Base-by-base conservation (phyloP, 257 asterid species). In the Solanum sejunctum region DNA sequence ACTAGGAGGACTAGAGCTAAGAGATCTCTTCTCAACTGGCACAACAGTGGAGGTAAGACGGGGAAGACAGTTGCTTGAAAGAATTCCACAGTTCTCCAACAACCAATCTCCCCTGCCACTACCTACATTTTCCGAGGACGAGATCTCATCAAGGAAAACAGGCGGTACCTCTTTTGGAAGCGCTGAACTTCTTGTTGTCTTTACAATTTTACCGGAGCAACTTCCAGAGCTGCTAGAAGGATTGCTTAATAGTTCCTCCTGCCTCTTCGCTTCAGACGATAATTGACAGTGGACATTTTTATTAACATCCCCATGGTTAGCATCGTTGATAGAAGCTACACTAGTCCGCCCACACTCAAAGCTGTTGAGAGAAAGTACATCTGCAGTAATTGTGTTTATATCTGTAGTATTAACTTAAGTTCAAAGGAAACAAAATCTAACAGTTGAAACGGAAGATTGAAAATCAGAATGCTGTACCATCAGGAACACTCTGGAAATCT, bases 401-500 rank as follows among this genome's bases (percentile, higher is more conserved):
- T 72, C 21, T 72, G 18, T 6, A 45, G n/a, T 72, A 43, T 17
- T n/a, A 36, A 36, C 41, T 3, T 36, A 11, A 45, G 20, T 45
- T n/a, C 56, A 72, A 20, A 45, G 3, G 36, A 45, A 72, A 43
- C 36, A 43, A 72, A 72, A n/a, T 72, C 12, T 72, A 72, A 45
- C 55, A 36, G 49, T 36, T 36, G 77, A 10, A 69, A 36, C 9
- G 21, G n/a, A 45, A 20, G 39, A 21, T 45, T 4, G 80, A 12
- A 71, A 72, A 72, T 58, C 23, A 15, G 47, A 57, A 43, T 20
- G 10, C 56, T 64, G 23, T 87, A 97, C 98, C 99, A 89, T 97
- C 99, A 4, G 98, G 93, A 58, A 93, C 89, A 82, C 98, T 95
- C 83, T 91, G 97, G 85, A 90, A 97, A 86, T 97, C 99, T 39